A percentile compares a stretch with the other conserved stretches of the same genome.
Conservation (phyloP, 352 stramenopile genomes). For the Pythium myriotylum region DNA sequence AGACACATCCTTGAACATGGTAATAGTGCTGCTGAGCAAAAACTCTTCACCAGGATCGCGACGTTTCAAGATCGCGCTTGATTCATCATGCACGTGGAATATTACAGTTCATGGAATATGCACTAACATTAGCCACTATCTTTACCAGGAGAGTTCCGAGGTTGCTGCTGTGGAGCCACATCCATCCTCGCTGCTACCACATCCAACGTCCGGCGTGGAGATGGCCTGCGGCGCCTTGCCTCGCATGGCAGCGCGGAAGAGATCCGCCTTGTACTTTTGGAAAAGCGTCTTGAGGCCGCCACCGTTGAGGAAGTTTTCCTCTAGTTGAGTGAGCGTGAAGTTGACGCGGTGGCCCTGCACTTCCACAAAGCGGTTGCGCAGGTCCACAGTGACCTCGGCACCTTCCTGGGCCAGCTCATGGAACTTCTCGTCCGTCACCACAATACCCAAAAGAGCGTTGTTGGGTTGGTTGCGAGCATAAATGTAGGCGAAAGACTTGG, state of each 20-base stretch:
- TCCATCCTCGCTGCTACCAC: slow-evolving; percentile 26
- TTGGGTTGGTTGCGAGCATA: slow-evolving; percentile 86
- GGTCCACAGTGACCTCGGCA: slow-evolving; percentile 68
- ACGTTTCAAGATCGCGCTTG: slow-evolving; percentile 23
- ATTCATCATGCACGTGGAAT: neutral
- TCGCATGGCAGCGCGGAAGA: slow-evolving; percentile 79
- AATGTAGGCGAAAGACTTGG: slow-evolving; percentile 88
- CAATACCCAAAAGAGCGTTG: slow-evolving; percentile 79
- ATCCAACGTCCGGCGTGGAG: slow-evolving; percentile 60
- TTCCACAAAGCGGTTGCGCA: slow-evolving; percentile 66
- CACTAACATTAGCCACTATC: neutral
- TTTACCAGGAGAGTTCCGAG: slow-evolving; percentile 21
- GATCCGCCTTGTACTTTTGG: slow-evolving; percentile 83
- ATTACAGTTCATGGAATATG: slow-evolving; percentile 19
- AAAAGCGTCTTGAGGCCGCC: slow-evolving; percentile 77
- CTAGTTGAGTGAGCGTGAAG: slow-evolving; percentile 76
- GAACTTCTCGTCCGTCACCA: slow-evolving; percentile 82
- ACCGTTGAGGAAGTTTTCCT: slow-evolving; percentile 82
- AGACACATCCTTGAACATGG: slow-evolving; percentile 67
- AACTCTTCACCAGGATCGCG: neutral
- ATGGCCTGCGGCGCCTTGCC: slow-evolving; percentile 67
- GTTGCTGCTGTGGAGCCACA: slow-evolving; percentile 12
- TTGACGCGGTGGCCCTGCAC: slow-evolving; percentile 60
- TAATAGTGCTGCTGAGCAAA: neutral
- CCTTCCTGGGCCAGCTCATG: slow-evolving; percentile 70